Conservation (phyloP, 164 flowering plant species). For the Protea cynaroides region DNA sequence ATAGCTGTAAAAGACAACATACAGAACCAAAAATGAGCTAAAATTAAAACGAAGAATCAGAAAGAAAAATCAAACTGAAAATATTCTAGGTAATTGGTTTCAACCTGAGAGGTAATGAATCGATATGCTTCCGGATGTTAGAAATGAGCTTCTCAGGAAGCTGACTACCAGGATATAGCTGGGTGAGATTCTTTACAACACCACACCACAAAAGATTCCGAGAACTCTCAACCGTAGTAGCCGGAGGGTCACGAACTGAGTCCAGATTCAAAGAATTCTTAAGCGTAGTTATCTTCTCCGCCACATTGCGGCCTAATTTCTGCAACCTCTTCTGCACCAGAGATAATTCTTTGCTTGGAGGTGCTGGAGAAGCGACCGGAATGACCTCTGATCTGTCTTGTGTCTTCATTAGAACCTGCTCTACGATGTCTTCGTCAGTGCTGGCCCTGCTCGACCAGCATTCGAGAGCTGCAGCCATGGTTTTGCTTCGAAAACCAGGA, state of each 20-base stretch:
- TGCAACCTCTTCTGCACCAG: constrained; percentile 66
- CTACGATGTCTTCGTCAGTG: constrained; percentile 84
- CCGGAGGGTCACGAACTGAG: constrained; percentile 35
- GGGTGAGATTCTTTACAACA: constrained; percentile 73
- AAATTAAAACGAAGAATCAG: not conserved
- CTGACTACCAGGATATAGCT: constrained; percentile 93
- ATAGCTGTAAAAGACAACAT: constrained; percentile 41
- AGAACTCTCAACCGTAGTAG: constrained; percentile 35
- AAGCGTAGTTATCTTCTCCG: constrained; percentile 69
- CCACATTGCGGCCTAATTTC: constrained; percentile 65
- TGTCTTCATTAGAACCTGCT: constrained; percentile 78
- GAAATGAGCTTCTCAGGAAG: constrained; percentile 88
- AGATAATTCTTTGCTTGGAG: constrained; percentile 26
- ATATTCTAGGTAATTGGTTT: not conserved
- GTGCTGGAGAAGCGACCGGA: constrained; percentile 12
- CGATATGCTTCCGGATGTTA: constrained; percentile 83
- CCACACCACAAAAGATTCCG: constrained; percentile 68
- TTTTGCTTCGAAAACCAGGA: not conserved
- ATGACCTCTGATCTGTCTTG: constrained; percentile 65
- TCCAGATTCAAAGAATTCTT: constrained; percentile 76
- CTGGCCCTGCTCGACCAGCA: constrained; percentile 89
- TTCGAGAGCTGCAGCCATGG: constrained; percentile 88
- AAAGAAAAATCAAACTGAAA: not conserved
- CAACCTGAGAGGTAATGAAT: constrained; percentile 85
- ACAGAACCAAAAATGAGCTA: not conserved